phyloP scores from a whole-genome alignment of 805 yeast genomes.

The Isabelozyma pseudorhagii region DNA sequence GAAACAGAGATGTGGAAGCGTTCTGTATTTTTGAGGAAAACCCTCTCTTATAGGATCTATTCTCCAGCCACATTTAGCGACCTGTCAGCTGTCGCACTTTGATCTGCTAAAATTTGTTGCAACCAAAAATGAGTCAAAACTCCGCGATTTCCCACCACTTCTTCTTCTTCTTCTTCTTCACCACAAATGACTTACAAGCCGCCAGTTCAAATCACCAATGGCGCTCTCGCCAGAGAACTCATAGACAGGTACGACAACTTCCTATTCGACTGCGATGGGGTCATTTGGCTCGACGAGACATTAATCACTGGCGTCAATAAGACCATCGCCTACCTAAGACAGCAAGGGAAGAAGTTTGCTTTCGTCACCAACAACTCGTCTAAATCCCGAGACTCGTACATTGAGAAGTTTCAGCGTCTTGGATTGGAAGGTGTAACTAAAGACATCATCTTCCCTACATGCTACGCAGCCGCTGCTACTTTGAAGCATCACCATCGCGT shows the following conservation, averaged over 20 bases:
- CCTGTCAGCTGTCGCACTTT: no score
- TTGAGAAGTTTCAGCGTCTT: slow-evolving; percentile 26
- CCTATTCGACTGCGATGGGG: slow-evolving; percentile 43
- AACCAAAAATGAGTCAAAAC: neutral
- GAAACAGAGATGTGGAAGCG: no score
- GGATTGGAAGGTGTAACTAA: slow-evolving; percentile 27
- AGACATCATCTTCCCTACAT: slow-evolving; percentile 32
- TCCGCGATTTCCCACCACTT: neutral
- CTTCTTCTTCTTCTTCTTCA: neutral
- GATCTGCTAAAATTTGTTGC: neutral
- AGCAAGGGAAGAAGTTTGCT: slow-evolving; percentile 22
- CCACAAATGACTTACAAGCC: neutral
- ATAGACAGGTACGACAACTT: slow-evolving; percentile 33
- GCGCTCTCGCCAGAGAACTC: slow-evolving; percentile 14
- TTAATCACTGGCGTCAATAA: slow-evolving; percentile 31
- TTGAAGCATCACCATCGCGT: slow-evolving; percentile 17
- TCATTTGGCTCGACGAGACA: slow-evolving; percentile 36
- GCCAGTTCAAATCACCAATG: slow-evolving; percentile 3
- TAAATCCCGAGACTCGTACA: slow-evolving; percentile 30
- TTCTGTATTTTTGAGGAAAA: no score
- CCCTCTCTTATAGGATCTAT: no score
- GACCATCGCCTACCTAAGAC: slow-evolving; percentile 18
- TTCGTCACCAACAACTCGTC: slow-evolving; percentile 40
- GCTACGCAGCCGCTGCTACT: slow-evolving; percentile 33
- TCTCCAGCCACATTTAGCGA: no score